Percentiles rank a stretch among this genome's conserved stretches.
These are phyloP conservation scores for Dichotomocladium elegans DNA, from an alignment of 371 early-diverging fungal genomes.

Conservation along the genomic window DNA sequence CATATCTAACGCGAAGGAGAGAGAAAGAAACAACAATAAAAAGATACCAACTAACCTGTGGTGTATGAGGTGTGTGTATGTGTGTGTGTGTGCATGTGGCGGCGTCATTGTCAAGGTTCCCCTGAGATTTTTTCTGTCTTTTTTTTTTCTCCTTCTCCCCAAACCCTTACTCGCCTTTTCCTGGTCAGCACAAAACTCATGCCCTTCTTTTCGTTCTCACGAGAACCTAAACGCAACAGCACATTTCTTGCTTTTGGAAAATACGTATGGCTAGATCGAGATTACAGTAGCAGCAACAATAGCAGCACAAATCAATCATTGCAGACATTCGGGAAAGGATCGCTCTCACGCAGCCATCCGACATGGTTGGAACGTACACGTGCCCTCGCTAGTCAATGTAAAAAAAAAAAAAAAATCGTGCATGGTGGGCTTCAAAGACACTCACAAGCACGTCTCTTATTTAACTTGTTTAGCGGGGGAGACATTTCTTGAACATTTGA, in stretches of 20 bases:
- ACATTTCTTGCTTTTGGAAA: background rate
- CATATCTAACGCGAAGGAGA: too few species aligned
- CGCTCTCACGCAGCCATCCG: slow-evolving; percentile 75
- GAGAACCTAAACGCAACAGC: background rate
- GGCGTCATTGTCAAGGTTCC: too few species aligned
- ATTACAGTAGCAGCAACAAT: background rate
- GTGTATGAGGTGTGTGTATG: too few species aligned
- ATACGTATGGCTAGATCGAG: background rate
- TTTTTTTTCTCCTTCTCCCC: too few species aligned
- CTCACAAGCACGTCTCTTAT: background rate
- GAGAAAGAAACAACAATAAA: too few species aligned
- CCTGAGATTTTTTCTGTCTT: too few species aligned
- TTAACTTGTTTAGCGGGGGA: background rate
- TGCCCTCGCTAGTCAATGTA: background rate
- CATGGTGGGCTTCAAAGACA: background rate
- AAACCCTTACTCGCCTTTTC: too few species aligned
- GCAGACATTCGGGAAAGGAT: slow-evolving; percentile 86
- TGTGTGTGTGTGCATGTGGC: too few species aligned
- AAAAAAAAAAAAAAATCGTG: background rate
- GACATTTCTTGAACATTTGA: slow-evolving; percentile 40
- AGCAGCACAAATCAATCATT: too few species aligned
- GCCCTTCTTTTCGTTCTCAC: too few species aligned
- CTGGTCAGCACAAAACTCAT: too few species aligned
- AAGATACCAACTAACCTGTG: too few species aligned
- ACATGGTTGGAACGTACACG: slow-evolving; percentile 55